Conservation (phyloP, 2,329 filamentous ascomycete species). For the Neurospora crassa region DNA sequence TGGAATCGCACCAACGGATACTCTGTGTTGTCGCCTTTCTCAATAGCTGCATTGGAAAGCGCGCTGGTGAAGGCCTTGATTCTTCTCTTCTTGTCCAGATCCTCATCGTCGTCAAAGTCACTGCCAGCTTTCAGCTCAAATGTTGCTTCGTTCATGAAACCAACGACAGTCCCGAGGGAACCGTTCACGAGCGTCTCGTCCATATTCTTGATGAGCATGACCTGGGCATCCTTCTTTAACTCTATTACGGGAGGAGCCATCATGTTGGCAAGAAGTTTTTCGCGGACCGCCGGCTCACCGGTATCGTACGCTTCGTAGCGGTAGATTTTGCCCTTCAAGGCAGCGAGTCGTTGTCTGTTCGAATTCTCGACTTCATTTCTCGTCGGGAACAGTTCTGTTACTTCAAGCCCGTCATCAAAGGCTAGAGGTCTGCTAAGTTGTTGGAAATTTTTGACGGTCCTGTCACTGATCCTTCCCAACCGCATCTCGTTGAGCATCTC, state of each 20-base stretch:
- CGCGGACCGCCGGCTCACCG: slow-evolving; percentile 62
- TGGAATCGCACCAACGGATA: slow-evolving; percentile 83
- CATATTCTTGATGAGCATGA: slow-evolving; percentile 99
- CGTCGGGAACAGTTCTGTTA: slow-evolving; percentile 91
- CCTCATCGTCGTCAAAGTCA: slow-evolving; percentile 32
- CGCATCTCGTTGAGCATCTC: slow-evolving; percentile 98
- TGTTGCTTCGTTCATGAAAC: slow-evolving; percentile 53
- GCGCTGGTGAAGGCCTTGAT: slow-evolving; percentile 17
- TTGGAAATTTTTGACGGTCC: slow-evolving; percentile 69
- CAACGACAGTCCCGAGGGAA: slow-evolving; percentile 75
- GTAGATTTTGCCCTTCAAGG: slow-evolving; percentile 57
- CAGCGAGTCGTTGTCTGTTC: slow-evolving; percentile 64
- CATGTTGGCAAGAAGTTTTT: slow-evolving; percentile 76
- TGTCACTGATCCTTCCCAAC: slow-evolving; percentile 67
- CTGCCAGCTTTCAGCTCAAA: slow-evolving; percentile 25
- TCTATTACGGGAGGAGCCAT: slow-evolving; percentile 79
- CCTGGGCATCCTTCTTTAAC: slow-evolving; percentile 85
- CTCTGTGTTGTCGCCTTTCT: slow-evolving; percentile 45
- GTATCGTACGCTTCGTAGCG: slow-evolving; percentile 67
- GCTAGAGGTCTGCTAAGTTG: slow-evolving; percentile 59
- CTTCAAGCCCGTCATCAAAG: slow-evolving; percentile 65
- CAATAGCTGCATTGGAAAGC: slow-evolving; percentile 26
- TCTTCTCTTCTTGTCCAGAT: slow-evolving; percentile 18
- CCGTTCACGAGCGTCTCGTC: slow-evolving; percentile 92
- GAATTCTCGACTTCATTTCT: slow-evolving; percentile 81